A percentile compares a stretch with the other conserved stretches of the same genome.
These are phyloP conservation scores for Globisporangium heterothallicum DNA, from an alignment of 352 stramenopile species.

Conservation along the genomic window DNA sequence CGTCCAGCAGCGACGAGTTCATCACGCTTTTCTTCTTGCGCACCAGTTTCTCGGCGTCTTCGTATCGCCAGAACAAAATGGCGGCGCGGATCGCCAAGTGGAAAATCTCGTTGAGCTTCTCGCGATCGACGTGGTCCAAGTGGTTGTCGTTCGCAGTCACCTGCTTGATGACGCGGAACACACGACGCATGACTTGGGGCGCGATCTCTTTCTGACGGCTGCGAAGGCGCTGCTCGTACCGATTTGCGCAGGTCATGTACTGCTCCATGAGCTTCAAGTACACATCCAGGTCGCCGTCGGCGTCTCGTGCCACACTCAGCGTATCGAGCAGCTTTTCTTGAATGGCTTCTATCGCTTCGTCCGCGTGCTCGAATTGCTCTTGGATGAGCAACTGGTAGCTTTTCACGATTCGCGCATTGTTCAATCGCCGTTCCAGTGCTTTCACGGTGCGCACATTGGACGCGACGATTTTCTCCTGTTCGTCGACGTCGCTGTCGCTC, in stretches of 20 bases:
- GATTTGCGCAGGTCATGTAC: conserved; percentile 68
- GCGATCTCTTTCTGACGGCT: conserved; percentile 40
- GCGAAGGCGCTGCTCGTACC: conserved; percentile 47
- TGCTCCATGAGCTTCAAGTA: conserved; percentile 61
- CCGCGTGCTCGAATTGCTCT: conserved; percentile 37
- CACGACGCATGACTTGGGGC: conserved; percentile 60
- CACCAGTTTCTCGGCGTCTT: conserved; percentile 49
- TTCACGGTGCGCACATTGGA: conserved; percentile 23
- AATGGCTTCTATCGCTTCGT: conserved; percentile 38
- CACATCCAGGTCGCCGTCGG: conserved; percentile 48
- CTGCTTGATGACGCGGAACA: conserved; percentile 50
- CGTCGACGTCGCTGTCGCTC: conserved; percentile 17
- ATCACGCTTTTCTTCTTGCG: conserved; percentile 50
- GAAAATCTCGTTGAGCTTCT: conserved; percentile 49
- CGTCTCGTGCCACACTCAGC: conserved; percentile 15
- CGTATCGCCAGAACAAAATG: conserved; percentile 50
- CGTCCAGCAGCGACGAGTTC: conserved; percentile 15
- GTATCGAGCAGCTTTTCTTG: conserved; percentile 35
- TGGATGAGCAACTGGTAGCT: conserved; percentile 45
- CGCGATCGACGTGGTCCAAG: conserved; percentile 12
- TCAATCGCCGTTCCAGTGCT: conserved; percentile 35
- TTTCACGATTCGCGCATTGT: conserved; percentile 33
- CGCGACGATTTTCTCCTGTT: conserved; percentile 16
- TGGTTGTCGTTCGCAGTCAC: conserved; percentile 19
- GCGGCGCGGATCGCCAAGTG: conserved; percentile 49